phyloP scores from a whole-genome alignment of 768 basidiomycete species.

The Coprinopsis marcescibilis region DNA sequence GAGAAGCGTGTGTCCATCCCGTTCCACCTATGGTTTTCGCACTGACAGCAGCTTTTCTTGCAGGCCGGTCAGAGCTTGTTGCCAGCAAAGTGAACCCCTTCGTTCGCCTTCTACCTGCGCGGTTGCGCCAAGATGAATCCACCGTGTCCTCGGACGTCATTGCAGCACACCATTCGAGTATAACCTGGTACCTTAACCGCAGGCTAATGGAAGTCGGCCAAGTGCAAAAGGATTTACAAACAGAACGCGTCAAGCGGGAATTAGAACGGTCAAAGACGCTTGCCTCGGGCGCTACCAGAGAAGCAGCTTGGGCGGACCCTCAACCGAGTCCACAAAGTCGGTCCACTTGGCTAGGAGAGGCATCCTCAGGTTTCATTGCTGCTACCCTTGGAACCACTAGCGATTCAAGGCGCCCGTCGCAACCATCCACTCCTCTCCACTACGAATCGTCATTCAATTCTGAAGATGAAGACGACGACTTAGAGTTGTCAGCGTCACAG shows the following conservation, averaged over 20 bases:
- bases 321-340: conserved; percentile 16
- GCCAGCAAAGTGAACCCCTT: conserved; percentile 62
- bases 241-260: conserved; percentile 86
- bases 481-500: conserved; percentile 80
- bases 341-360: conserved; percentile 58
- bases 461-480: conserved; percentile 64
- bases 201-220: conserved; percentile 77
- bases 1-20: conserved; percentile 78
- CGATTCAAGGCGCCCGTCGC: too few relatives aligned
- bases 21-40: conserved; percentile 14
- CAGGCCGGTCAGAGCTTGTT: conserved; percentile 64
- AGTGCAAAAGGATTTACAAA: conserved; percentile 83
- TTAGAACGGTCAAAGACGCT: conserved; percentile 78
- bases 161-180: conserved; percentile 88
- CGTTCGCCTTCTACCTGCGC: conserved; percentile 63
- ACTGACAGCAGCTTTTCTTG: conserved; percentile 13
- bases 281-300: conserved; percentile 71
- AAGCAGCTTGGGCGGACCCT: conserved; percentile 25
- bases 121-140: conserved; percentile 54
- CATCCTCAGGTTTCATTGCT: conserved; percentile 52
- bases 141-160: conserved; percentile 59
- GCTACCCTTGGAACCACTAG: conserved; percentile 48
- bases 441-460: conserved; percentile 29
- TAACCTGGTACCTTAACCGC: conserved; percentile 87
- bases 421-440: conserved; percentile 19